Conservation (phyloP, 2,329 filamentous ascomycete species). For the Phaeophleospora eucalypticola region DNA sequence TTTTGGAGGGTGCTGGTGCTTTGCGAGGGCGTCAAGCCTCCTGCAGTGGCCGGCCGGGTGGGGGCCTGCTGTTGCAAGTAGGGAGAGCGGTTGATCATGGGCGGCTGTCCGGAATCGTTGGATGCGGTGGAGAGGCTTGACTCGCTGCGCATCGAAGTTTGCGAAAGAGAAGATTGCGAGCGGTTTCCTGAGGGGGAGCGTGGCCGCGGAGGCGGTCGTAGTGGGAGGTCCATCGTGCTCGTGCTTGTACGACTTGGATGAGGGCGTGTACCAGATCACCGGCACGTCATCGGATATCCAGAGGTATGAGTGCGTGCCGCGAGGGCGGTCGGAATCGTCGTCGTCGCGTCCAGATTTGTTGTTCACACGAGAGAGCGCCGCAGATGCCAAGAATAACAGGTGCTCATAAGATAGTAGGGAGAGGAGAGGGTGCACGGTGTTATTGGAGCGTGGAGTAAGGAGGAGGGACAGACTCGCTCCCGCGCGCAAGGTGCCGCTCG, state of each 20-base stretch:
- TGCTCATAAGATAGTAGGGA: not conserved
- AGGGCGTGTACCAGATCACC: not conserved
- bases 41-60: constrained; percentile 32
- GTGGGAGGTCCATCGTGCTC: constrained; percentile 11
- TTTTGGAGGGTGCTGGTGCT: constrained; percentile 34
- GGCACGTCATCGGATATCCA: not conserved
- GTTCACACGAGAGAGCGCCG: not conserved
- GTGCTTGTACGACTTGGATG: too few species aligned
- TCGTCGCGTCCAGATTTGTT: not conserved
- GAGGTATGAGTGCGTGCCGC: too few species aligned
- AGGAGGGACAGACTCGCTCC: too few species aligned
- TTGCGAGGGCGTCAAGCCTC: constrained; percentile 29
- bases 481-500: not conserved
- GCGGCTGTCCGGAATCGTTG: constrained; percentile 40
- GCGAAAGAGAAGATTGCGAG: constrained; percentile 33
- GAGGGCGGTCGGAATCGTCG: too few species aligned
- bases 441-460: too few species aligned
- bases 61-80: constrained; percentile 29
- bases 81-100: constrained; percentile 36
- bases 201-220: constrained; percentile 31
- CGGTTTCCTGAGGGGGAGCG: constrained; percentile 29
- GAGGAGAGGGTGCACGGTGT: not conserved
- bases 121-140: constrained; percentile 34
- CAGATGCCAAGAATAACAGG: not conserved
- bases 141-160: constrained; percentile 30